These are phyloP conservation scores for Corinectria fuckeliana DNA, from an alignment of 2,329 filamentous ascomycete species.

Conservation along the genomic window DNA sequence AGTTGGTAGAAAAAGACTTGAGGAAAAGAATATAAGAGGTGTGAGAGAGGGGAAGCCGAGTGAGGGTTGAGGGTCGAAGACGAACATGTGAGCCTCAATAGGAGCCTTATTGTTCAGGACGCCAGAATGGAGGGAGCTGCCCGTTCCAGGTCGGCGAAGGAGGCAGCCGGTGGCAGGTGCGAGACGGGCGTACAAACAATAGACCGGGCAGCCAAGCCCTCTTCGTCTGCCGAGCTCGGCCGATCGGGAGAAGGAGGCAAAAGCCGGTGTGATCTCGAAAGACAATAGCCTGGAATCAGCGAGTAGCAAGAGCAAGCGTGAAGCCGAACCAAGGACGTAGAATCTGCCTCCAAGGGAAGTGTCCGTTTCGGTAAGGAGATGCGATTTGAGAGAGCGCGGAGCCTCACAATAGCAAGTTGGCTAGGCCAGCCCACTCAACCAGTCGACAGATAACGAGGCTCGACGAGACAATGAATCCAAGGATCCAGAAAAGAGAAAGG, in stretches of 20 bases:
- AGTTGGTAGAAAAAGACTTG: constrained; percentile 9
- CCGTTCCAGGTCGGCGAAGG: constrained; percentile 27
- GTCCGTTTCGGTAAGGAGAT: not conserved
- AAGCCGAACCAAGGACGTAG: not conserved
- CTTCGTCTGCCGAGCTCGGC: not conserved
- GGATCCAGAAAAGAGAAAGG: not conserved
- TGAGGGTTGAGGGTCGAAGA: constrained; percentile 2
- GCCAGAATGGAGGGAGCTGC: constrained; percentile 25
- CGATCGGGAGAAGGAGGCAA: not conserved
- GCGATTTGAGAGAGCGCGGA: not conserved
- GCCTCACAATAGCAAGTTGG: not conserved
- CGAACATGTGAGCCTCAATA: constrained; percentile 11
- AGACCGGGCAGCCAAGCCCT: not conserved
- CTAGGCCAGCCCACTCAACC: not conserved
- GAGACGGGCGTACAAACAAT: constrained; percentile 18
- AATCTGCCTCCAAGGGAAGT: not conserved
- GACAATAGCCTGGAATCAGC: not conserved
- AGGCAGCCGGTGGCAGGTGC: constrained; percentile 31
- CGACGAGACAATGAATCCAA: not conserved
- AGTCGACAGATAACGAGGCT: not conserved
- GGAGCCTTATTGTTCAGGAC: constrained; percentile 24
- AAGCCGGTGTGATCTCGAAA: not conserved
- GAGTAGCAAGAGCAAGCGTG: not conserved
- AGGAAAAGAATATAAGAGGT: constrained; percentile 25
- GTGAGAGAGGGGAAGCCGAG: constrained; percentile 22